Percentiles rank a stretch among this genome's conserved stretches.
These are phyloP conservation scores for Fusarium pilosicola DNA, from an alignment of 2,329 filamentous ascomycete genomes.

Conservation along the genomic window DNA sequence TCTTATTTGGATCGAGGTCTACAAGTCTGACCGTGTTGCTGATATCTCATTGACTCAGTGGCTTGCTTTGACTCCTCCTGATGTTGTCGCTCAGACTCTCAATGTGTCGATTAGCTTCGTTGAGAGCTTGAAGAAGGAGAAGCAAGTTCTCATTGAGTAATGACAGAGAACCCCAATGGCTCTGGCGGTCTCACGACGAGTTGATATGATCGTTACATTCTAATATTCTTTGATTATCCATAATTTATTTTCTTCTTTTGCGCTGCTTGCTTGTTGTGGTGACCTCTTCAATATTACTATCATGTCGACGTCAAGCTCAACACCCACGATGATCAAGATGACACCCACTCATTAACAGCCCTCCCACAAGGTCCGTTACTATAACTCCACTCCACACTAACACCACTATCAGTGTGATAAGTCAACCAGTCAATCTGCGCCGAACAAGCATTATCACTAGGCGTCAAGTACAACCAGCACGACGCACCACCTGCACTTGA, in stretches of 20 bases:
- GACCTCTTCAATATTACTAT: not conserved
- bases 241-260: not conserved
- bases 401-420: not conserved
- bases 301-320: not conserved
- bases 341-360: not conserved
- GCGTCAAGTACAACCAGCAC: not conserved
- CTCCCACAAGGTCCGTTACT: not conserved
- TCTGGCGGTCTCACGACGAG: rapidly evolving
- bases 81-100: constrained; percentile 68
- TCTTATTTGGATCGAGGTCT: constrained; percentile 75
- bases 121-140: constrained; percentile 69
- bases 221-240: not conserved
- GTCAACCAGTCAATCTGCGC: not conserved
- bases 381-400: not conserved
- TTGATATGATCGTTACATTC: not conserved
- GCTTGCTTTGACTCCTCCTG: constrained; percentile 73
- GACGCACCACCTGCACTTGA: not conserved
- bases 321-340: not conserved
- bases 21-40: constrained; percentile 72
- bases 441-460: not conserved
- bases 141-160: constrained; percentile 61
- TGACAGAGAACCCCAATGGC: too few relatives aligned
- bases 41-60: constrained; percentile 76
- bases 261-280: not conserved
- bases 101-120: constrained; percentile 68